Evolutionary conservation across 768 basidiomycete genomes (phyloP).

Genomic region (Pleurotus cornucopiae): DNA sequence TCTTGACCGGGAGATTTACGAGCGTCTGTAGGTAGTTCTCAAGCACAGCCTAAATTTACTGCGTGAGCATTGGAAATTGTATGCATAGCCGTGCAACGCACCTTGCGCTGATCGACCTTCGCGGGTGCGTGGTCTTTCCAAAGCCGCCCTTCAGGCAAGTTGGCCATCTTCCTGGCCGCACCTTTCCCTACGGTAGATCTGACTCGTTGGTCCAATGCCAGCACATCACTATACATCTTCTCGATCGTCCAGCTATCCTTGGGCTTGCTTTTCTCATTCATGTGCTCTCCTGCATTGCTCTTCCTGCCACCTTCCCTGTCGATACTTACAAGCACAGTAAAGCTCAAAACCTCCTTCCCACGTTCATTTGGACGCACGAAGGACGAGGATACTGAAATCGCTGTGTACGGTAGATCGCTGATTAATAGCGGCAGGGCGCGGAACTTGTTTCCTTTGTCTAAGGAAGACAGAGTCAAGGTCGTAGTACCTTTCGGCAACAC

Average conservation of each 20-base stretch:
- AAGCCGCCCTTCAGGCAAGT: constrained; percentile 85
- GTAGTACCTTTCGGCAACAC: constrained; percentile 1
- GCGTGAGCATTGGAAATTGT: not conserved
- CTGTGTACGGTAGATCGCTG: constrained; percentile 70
- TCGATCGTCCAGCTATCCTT: constrained; percentile 83
- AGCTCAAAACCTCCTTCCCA: constrained; percentile 89
- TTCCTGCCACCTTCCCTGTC: constrained; percentile 1
- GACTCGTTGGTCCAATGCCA: constrained; percentile 81
- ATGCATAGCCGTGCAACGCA: constrained; percentile 27
- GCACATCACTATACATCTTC: constrained; percentile 90
- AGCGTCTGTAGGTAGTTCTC: constrained; percentile 86
- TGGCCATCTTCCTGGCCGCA: constrained; percentile 72
- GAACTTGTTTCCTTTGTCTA: constrained; percentile 32
- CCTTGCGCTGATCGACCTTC: constrained; percentile 95
- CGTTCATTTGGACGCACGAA: constrained; percentile 85
- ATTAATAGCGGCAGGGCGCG: constrained; percentile 70
- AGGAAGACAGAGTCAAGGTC: not conserved
- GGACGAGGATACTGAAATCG: constrained; percentile 69
- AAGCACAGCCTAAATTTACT: constrained; percentile 51
- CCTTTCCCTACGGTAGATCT: constrained; percentile 63
- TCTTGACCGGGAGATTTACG: constrained; percentile 77
- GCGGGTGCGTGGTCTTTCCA: constrained; percentile 98
- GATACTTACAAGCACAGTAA: constrained; percentile 65
- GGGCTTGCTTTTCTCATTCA: constrained; percentile 51
- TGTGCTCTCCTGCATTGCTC: not conserved